Evolutionary conservation across 371 early-diverging fungal species (phyloP).

Genomic region (Syncephalastrum contaminatum): DNA sequence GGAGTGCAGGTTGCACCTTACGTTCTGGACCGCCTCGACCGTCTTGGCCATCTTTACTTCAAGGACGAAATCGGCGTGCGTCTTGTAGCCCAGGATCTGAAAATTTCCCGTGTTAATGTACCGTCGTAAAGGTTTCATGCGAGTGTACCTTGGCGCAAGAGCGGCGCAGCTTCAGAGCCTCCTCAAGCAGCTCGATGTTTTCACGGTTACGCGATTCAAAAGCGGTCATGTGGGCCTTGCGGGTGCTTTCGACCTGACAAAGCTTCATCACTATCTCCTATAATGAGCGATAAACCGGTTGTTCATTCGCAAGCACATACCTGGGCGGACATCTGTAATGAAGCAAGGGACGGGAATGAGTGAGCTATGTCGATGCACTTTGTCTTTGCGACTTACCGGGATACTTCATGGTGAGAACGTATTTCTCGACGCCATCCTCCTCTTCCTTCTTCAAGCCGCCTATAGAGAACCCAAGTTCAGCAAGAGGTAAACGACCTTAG

Average conservation of each 20-base stretch:
- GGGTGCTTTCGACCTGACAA: conserved; percentile 63
- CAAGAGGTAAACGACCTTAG: conserved; percentile 3
- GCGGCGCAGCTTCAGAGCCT: conserved; percentile 57
- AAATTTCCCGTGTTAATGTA: background rate
- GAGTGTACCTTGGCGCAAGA: conserved; percentile 59
- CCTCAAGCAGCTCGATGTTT: conserved; percentile 57
- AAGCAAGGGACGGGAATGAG: background rate
- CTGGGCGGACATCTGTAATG: conserved; percentile 40
- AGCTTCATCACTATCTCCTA: conserved; percentile 44
- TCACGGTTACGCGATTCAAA: conserved; percentile 61
- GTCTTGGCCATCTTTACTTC: conserved; percentile 88
- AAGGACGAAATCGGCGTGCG: conserved; percentile 72
- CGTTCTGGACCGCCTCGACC: conserved; percentile 59
- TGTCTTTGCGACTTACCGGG: conserved; percentile 31
- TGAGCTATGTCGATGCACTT: background rate
- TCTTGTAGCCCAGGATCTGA: conserved; percentile 70
- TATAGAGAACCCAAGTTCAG: conserved; percentile 5
- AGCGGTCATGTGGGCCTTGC: conserved; percentile 48
- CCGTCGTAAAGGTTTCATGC: no score
- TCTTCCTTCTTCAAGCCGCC: conserved; percentile 51
- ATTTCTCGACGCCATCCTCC: conserved; percentile 64
- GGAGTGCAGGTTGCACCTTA: conserved; percentile 9
- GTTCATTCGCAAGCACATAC: conserved; percentile 21
- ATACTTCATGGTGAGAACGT: conserved; percentile 72
- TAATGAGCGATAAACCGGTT: background rate